These are phyloP conservation scores for Fusarium keratoplasticum DNA, from an alignment of 2,329 filamentous ascomycete genomes.

Conservation along the genomic window DNA sequence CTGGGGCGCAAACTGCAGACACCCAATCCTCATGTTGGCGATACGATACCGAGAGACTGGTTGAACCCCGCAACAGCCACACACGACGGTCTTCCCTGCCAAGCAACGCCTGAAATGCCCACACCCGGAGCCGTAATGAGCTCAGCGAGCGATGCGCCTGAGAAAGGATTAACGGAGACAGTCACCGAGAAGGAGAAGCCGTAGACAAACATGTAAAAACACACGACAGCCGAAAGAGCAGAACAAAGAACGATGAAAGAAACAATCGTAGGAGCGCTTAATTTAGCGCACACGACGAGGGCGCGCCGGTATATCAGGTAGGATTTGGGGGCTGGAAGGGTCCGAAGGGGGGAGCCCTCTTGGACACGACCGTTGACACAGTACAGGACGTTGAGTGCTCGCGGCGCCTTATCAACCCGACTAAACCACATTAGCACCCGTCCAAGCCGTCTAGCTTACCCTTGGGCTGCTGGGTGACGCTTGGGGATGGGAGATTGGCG, in stretches of 20 bases:
- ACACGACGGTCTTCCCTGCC: neutral
- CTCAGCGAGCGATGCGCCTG: neutral
- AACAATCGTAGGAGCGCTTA: neutral
- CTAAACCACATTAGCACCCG: neutral
- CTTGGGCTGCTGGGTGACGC: too few species aligned
- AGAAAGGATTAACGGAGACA: neutral
- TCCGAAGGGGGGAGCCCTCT: neutral
- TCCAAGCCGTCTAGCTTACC: too few species aligned
- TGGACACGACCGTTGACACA: too few species aligned
- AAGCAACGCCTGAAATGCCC: neutral
- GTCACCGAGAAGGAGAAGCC: neutral
- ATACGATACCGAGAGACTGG: too few species aligned
- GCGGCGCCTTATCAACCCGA: neutral
- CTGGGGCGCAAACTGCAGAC: constrained; percentile 78
- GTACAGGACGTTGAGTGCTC: too few species aligned
- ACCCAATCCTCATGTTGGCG: constrained; percentile 71
- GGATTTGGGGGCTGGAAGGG: neutral
- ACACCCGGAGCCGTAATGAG: neutral
- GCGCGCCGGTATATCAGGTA: neutral
- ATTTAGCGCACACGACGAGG: neutral
- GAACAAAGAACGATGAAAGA: too few species aligned
- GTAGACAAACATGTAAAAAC: neutral
- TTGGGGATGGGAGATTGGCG: neutral
- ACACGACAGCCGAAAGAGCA: too few species aligned
- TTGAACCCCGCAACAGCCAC: constrained; percentile 15